phyloP scores from a whole-genome alignment of 2,329 filamentous ascomycete species.

The Fusarium sulawesiense region DNA sequence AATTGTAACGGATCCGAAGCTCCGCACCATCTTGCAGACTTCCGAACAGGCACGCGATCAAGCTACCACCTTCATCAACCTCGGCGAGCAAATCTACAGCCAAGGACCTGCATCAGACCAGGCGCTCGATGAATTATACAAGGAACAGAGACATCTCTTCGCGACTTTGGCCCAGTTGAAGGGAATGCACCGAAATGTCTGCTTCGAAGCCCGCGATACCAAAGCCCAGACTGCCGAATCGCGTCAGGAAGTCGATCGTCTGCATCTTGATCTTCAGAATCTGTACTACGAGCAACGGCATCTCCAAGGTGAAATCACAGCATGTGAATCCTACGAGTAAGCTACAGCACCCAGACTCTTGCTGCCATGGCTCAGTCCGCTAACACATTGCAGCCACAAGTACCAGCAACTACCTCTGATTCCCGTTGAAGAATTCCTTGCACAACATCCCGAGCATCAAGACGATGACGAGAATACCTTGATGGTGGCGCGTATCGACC shows the following conservation, averaged over 20 bases:
- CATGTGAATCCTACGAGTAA: constrained; percentile 92
- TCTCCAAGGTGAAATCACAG: constrained; percentile 87
- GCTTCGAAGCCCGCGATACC: constrained; percentile 83
- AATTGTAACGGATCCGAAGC: constrained; percentile 58
- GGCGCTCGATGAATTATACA: constrained; percentile 70
- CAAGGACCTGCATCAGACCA: constrained; percentile 56
- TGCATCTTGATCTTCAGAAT: constrained; percentile 95
- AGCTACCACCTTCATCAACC: constrained; percentile 72
- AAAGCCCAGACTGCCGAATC: constrained; percentile 88
- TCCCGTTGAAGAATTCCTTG: constrained; percentile 83
- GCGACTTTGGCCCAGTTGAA: constrained; percentile 84
- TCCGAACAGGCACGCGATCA: constrained; percentile 80
- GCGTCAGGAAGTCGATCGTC: constrained; percentile 87
- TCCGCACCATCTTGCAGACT: constrained; percentile 75
- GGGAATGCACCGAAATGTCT: constrained; percentile 83
- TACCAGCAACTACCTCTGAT: constrained; percentile 89
- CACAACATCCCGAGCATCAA: constrained; percentile 78
- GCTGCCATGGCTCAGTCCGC: not conserved
- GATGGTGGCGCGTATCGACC: constrained; percentile 90
- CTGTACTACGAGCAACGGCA: constrained; percentile 96
- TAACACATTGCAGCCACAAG: constrained; percentile 73
- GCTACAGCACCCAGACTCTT: constrained; percentile 51
- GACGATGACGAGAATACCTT: constrained; percentile 80
- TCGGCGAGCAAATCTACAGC: constrained; percentile 60
- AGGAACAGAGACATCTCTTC: constrained; percentile 82